A percentile compares a stretch with the other conserved stretches of the same genome.
Conservation (phyloP, 2,329 filamentous ascomycete species). For the Beauveria scarabaeidicola region DNA sequence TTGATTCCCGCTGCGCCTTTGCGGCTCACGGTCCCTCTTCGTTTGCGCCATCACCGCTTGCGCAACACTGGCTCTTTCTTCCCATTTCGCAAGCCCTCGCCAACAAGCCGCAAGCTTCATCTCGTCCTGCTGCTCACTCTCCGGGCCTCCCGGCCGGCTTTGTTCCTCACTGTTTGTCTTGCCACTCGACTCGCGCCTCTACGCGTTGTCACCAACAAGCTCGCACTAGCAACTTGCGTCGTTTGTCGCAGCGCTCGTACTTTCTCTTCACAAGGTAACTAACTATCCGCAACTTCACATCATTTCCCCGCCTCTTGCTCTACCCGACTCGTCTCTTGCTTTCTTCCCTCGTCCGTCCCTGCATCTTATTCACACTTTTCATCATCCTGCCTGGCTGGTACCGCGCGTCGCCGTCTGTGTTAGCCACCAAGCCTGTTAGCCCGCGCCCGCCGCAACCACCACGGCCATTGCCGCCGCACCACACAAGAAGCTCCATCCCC, state of each 20-base stretch:
- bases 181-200: neutral
- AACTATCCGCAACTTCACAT: conserved; percentile 2
- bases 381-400: neutral
- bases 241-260: neutral
- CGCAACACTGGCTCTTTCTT: neutral
- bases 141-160: neutral
- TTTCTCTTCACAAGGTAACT: conserved; percentile 1
- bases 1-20: neutral
- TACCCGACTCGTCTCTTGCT: neutral
- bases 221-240: conserved; percentile 5
- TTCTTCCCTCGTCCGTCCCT: neutral
- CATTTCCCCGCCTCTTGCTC: neutral
- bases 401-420: conserved; percentile 2
- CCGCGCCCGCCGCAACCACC: conserved; percentile 4
- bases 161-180: neutral
- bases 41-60: neutral
- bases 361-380: neutral
- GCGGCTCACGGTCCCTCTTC: neutral
- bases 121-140: neutral
- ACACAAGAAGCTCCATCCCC: conserved; percentile 8
- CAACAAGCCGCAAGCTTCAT: neutral
- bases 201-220: conserved; percentile 6
- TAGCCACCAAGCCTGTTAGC: conserved; percentile 1
- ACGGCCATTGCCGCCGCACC: conserved; percentile 11
- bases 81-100: neutral